phyloP scores from a whole-genome alignment of 768 basidiomycete genomes.

The Macrolepiota fuliginosa region DNA sequence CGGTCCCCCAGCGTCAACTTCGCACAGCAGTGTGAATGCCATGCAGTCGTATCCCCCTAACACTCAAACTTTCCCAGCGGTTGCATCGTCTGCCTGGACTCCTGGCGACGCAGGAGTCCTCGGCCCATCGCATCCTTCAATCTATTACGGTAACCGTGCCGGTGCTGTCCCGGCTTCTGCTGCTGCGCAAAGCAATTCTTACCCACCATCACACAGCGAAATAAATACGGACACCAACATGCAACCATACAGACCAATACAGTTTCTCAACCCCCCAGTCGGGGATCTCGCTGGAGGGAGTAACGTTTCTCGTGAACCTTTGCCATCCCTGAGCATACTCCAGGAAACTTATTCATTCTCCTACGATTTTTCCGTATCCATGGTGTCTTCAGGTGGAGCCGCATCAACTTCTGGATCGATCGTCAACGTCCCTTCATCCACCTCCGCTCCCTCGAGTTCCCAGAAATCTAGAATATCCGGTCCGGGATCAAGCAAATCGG shows the following conservation, averaged over 20 bases:
- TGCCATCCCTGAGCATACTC: slow-evolving; percentile 12
- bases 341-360: slow-evolving; percentile 13
- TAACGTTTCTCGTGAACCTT: background rate
- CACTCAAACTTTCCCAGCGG: background rate
- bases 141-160: background rate
- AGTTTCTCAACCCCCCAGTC: slow-evolving; percentile 1
- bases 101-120: background rate
- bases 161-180: background rate
- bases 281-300: background rate
- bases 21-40: background rate
- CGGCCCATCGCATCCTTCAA: background rate
- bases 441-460: background rate
- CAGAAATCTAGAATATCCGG: background rate
- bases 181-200: background rate
- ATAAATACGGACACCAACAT: background rate
- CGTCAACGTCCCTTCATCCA: background rate
- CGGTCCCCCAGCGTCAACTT: background rate
- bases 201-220: background rate
- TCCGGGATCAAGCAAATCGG: background rate
- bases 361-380: slow-evolving; percentile 14
- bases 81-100: background rate
- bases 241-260: background rate
- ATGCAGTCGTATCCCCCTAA: background rate
- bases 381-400: slow-evolving; percentile 4
- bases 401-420: slow-evolving; percentile 1